phyloP scores from a whole-genome alignment of 331 rosid species.

The Quercus phellos region DNA sequence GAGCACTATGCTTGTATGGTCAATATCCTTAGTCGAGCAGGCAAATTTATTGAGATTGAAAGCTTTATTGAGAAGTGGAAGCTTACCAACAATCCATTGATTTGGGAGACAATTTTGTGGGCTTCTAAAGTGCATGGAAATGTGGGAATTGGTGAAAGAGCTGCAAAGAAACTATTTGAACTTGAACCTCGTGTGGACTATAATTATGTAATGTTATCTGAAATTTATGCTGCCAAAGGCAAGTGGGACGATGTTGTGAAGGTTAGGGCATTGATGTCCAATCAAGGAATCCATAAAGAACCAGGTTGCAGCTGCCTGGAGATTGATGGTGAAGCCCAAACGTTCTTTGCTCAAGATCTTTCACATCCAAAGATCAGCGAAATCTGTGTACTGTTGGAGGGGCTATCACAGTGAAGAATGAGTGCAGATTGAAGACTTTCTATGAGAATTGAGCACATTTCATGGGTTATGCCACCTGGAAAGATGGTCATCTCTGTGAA shows the following conservation, averaged over 20 bases:
- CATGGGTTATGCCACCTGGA: too few species aligned
- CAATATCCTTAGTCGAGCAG: slow-evolving; percentile 59
- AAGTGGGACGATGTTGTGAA: slow-evolving; percentile 50
- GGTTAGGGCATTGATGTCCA: slow-evolving; percentile 49
- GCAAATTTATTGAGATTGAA: slow-evolving; percentile 59
- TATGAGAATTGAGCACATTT: too few species aligned
- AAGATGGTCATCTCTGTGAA: too few species aligned
- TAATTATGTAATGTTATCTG: slow-evolving; percentile 53
- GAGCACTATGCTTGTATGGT: slow-evolving; percentile 63
- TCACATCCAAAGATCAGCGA: slow-evolving; percentile 42
- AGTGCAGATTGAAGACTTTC: too few species aligned
- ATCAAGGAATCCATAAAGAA: slow-evolving; percentile 56
- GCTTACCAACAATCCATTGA: slow-evolving; percentile 37
- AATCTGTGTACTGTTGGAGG: slow-evolving; percentile 42
- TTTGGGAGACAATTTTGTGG: slow-evolving; percentile 61
- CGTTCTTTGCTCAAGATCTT: slow-evolving; percentile 43
- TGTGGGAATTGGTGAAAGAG: slow-evolving; percentile 48
- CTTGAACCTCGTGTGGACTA: slow-evolving; percentile 53
- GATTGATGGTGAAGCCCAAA: slow-evolving; percentile 41
- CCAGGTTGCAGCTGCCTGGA: slow-evolving; percentile 78
- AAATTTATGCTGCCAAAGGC: slow-evolving; percentile 53
- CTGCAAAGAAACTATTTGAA: slow-evolving; percentile 52
- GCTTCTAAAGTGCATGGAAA: slow-evolving; percentile 51
- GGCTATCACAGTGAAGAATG: slow-evolving; percentile 8
- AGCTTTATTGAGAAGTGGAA: slow-evolving; percentile 47